Evolutionary conservation across 164 flowering plant genomes (phyloP), one percentile per base, ranked within the genome.

Genomic region (Amborella trichopoda): DNA sequence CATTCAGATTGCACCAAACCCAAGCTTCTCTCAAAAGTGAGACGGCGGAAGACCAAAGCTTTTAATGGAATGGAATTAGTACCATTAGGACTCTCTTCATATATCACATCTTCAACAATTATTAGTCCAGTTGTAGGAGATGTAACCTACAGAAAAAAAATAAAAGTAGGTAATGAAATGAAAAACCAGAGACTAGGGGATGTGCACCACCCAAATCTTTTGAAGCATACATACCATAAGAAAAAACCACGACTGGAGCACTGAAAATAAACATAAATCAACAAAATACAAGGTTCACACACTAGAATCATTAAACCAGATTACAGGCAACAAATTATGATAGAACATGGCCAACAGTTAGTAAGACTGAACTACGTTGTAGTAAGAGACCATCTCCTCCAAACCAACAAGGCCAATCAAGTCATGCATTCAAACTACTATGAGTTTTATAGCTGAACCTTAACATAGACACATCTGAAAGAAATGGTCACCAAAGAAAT

Each of bases 1-100:
- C 84, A 94, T 75, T 90, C 96, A 39, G 98, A 86, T 56, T 90
- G 96, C 55, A 90, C 83, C 72, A 90, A 61, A 42, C 80, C 64
- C 68, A 77, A 68, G 38, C 71, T 59, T 69, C 98, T 83, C 67
- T 74, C 64, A 52, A 90, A 90, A 49, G 68, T 66, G 56, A 90
- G 89, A 39, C 95, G 84, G 3, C 98, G 94, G 48, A 80, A 90
- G 54, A 40, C 53, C 66, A 60, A 54, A 27, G 75, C 88, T 28
- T 66, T 57, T 21, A 70, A 60, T 36, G 68, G 65, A 48, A 50
- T 22, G n/a, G 45, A 36, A 27, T 48, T 52, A 70, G 45, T 55
- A 37, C 45, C 39, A 55, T 66, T 66, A 59, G 22, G 59, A 57
- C 37, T 55, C 44, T 68, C 68, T 68, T 80, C 86, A 65, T 91